Evolutionary conservation across 2,329 filamentous ascomycete species (phyloP).

Genomic region (Talaromyces verruculosus): DNA sequence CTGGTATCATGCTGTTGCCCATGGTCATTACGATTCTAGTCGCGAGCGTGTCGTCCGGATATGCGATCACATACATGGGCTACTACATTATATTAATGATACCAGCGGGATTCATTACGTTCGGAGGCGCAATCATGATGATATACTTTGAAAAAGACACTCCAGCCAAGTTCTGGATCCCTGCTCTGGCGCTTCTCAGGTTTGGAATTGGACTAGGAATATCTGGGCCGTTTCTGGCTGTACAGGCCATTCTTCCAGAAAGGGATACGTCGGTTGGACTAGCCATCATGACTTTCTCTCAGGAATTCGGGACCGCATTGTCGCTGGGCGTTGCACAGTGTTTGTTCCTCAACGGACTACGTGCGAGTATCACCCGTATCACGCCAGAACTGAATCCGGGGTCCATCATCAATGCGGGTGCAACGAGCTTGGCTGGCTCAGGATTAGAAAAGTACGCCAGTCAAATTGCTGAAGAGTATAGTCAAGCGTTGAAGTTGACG

Average conservation of each 20-base stretch:
- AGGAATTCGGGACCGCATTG: constrained; percentile 29
- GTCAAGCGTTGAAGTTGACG: background rate
- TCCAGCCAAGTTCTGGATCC: constrained; percentile 25
- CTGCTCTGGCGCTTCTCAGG: constrained; percentile 28
- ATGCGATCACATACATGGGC: constrained; percentile 29
- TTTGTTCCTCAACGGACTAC: background rate
- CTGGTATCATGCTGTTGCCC: constrained; percentile 45
- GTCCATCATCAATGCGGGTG: background rate
- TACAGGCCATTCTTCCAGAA: constrained; percentile 26
- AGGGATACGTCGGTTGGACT: constrained; percentile 30
- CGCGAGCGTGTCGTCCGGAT: constrained; percentile 31
- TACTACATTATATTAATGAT: constrained; percentile 31
- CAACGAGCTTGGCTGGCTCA: constrained; percentile 6
- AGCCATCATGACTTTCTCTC: constrained; percentile 26
- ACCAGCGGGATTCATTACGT: constrained; percentile 27
- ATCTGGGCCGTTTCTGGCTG: constrained; percentile 23
- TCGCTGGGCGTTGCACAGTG: constrained; percentile 29
- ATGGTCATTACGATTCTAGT: constrained; percentile 37
- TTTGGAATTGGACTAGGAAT: constrained; percentile 24
- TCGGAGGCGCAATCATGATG: constrained; percentile 34
- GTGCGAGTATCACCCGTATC: background rate
- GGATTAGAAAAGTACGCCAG: constrained; percentile 5
- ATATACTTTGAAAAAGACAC: constrained; percentile 34
- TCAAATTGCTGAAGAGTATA: constrained; percentile 1
- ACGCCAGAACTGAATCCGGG: background rate